Evolutionary conservation across 2,329 filamentous ascomycete species (phyloP).

Genomic region (Didymosphaeria variabile): DNA sequence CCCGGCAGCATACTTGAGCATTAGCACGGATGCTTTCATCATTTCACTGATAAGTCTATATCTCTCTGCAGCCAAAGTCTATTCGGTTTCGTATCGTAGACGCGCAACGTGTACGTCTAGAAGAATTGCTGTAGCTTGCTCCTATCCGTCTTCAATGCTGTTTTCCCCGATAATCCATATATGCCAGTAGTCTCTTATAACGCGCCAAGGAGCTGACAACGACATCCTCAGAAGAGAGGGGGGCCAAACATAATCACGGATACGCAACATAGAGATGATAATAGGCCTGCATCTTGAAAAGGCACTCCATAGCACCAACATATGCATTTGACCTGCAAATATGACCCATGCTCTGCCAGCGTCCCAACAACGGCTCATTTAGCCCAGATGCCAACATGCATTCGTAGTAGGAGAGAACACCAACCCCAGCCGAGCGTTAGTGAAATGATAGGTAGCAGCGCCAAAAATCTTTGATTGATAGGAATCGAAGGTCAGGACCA

Average conservation of each 20-base stretch:
- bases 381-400: slow-evolving; percentile 2
- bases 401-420: neutral
- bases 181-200: neutral
- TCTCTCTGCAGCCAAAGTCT: neutral
- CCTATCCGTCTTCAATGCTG: neutral
- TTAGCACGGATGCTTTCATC: neutral
- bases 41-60: neutral
- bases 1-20: neutral
- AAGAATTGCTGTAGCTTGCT: neutral
- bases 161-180: neutral
- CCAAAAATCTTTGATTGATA: slow-evolving; percentile 22
- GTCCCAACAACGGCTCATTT: neutral
- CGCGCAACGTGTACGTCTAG: neutral
- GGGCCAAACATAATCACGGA: neutral
- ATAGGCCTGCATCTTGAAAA: neutral
- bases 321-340: slow-evolving; percentile 13
- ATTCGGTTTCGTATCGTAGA: neutral
- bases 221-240: neutral
- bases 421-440: neutral
- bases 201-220: neutral
- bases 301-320: slow-evolving; percentile 4
- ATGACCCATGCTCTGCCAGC: slow-evolving; percentile 8
- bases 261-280: neutral
- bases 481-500: slow-evolving; percentile 3
- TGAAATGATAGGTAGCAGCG: slow-evolving; percentile 11